These are phyloP conservation scores for Dothiorella sarmentorum DNA, from an alignment of 2,329 filamentous ascomycete genomes.

Conservation along the genomic window DNA sequence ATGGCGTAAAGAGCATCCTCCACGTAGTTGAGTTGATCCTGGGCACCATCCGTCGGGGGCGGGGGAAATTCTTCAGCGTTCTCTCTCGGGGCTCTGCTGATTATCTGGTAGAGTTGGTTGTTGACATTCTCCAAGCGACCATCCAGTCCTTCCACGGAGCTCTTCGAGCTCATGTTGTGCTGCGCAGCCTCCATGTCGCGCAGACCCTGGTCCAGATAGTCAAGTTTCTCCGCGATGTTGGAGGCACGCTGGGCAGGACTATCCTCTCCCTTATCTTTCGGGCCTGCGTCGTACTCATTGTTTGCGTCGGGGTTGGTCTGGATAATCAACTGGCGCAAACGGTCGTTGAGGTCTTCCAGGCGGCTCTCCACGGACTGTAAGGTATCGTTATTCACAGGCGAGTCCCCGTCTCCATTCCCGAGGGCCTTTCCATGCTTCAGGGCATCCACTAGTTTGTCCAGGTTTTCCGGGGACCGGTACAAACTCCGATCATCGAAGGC, in stretches of 20 bases:
- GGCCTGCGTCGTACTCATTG: slow-evolving; percentile 31
- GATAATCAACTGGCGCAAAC: slow-evolving; percentile 64
- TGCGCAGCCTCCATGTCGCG: slow-evolving; percentile 59
- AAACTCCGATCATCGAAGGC: slow-evolving; percentile 76
- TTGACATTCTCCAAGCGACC: slow-evolving; percentile 54
- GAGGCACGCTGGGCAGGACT: slow-evolving; percentile 20
- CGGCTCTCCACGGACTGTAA: slow-evolving; percentile 54
- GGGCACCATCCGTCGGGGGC: slow-evolving; percentile 56
- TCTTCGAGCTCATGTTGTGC: slow-evolving; percentile 24
- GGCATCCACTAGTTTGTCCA: slow-evolving; percentile 49
- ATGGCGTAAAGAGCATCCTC: slow-evolving; percentile 55
- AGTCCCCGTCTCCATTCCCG: slow-evolving; percentile 19
- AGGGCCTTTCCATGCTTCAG: slow-evolving; percentile 31
- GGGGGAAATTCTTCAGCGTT: slow-evolving; percentile 40
- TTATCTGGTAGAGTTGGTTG: slow-evolving; percentile 54
- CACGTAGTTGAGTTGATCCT: slow-evolving; percentile 67
- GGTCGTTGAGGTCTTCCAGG: slow-evolving; percentile 64
- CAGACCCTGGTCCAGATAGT: slow-evolving; percentile 68
- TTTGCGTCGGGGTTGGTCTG: slow-evolving; percentile 55
- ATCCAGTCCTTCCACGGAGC: slow-evolving; percentile 26
- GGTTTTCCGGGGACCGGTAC: slow-evolving; percentile 65
- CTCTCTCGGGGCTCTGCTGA: slow-evolving; percentile 49
- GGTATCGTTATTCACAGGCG: slow-evolving; percentile 24
- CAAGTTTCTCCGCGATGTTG: slow-evolving; percentile 56
- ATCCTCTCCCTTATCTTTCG: slow-evolving; percentile 24